Evolutionary conservation across 2,329 filamentous ascomycete species (phyloP).

Genomic region (Stylonectria norvegica): DNA sequence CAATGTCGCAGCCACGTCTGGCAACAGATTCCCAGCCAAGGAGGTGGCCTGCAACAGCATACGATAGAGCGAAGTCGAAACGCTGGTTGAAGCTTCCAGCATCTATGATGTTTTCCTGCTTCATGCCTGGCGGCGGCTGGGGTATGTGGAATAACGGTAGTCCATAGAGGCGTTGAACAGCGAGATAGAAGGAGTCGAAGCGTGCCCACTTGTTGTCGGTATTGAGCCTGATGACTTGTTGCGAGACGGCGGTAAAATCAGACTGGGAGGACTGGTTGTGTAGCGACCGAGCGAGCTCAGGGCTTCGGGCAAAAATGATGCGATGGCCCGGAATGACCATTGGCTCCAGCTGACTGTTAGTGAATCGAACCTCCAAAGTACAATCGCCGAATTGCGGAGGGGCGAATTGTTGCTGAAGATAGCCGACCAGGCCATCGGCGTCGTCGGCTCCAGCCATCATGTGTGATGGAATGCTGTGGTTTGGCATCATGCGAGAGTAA

Average conservation of each 20-base stretch:
- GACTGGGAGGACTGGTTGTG: constrained; percentile 30
- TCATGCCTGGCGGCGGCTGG: constrained; percentile 24
- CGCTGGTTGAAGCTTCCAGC: constrained; percentile 41
- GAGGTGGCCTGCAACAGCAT: constrained; percentile 60
- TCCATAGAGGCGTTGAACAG: constrained; percentile 57
- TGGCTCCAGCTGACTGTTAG: constrained; percentile 36
- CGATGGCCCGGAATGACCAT: constrained; percentile 52
- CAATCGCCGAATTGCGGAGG: constrained; percentile 40
- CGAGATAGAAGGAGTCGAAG: constrained; percentile 54
- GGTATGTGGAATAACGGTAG: constrained; percentile 44
- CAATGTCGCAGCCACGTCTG: constrained; percentile 57
- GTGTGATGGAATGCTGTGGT: constrained; percentile 26
- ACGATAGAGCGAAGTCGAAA: constrained; percentile 58
- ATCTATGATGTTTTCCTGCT: constrained; percentile 32
- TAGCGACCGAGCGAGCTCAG: constrained; percentile 26
- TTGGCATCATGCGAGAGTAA: constrained; percentile 33
- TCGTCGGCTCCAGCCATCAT: constrained; percentile 28
- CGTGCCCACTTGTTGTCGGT: constrained; percentile 51
- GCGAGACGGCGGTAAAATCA: constrained; percentile 9
- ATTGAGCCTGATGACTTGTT: constrained; percentile 39
- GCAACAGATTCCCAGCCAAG: constrained; percentile 55
- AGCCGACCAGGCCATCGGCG: constrained; percentile 37
- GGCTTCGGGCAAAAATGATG: constrained; percentile 53
- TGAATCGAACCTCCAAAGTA: constrained; percentile 44
- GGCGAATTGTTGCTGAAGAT: constrained; percentile 38